A percentile compares a stretch with the other conserved stretches of the same genome.
Evolutionary conservation across 2,329 filamentous ascomycete genomes (phyloP).

Genomic region (Sporothrix variecibatus): DNA sequence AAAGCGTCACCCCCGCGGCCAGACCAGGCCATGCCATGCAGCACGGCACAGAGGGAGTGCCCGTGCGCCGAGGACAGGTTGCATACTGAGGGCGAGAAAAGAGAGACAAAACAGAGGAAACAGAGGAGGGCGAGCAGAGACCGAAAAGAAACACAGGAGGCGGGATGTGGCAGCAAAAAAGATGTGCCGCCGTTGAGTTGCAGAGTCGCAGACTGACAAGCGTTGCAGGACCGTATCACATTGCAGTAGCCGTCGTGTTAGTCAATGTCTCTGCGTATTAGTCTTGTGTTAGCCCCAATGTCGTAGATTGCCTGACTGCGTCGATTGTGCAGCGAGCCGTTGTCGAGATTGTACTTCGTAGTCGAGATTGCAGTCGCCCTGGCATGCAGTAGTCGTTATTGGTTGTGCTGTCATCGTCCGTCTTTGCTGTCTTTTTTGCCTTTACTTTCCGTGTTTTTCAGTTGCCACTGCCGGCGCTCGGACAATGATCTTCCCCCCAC

Average conservation of each 20-base stretch:
- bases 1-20: background rate
- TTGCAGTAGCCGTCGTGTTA: background rate
- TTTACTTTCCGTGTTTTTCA: background rate
- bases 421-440: no score
- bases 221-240: slow-evolving; percentile 9
- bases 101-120: background rate
- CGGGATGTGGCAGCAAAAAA: background rate
- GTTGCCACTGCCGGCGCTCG: slow-evolving; percentile 7
- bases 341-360: background rate
- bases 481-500: slow-evolving; percentile 8
- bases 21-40: slow-evolving; percentile 11
- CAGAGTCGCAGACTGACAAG: background rate
- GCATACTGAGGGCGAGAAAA: background rate
- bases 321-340: background rate
- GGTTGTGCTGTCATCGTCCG: background rate
- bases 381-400: no score
- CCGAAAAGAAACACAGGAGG: background rate
- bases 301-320: background rate
- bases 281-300: background rate
- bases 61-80: slow-evolving; percentile 19
- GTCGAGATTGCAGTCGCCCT: no score
- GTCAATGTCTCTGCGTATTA: background rate
- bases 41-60: slow-evolving; percentile 21
- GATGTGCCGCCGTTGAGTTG: background rate
- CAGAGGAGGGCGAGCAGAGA: background rate